These are phyloP conservation scores for Talaromyces piceae DNA, from an alignment of 2,329 filamentous ascomycete genomes.

Conservation along the genomic window DNA sequence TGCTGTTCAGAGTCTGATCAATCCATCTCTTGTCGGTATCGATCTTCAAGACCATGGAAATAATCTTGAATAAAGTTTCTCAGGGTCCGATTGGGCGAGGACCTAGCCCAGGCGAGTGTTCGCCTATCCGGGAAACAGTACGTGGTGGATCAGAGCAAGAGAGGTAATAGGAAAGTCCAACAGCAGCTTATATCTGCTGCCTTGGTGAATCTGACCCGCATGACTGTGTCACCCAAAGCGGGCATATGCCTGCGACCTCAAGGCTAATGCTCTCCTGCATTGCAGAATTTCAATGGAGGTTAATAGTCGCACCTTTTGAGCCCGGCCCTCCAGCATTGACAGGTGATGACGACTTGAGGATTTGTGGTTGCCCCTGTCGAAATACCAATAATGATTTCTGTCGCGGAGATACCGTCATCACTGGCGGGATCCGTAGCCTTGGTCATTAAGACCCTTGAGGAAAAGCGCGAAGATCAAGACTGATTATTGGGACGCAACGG, in stretches of 20 bases:
- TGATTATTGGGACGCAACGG: conserved; percentile 6
- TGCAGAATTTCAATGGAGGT: conserved; percentile 2
- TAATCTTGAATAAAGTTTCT: neutral
- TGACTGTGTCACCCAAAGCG: conserved; percentile 7
- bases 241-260: neutral
- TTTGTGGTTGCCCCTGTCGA: neutral
- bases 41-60: neutral
- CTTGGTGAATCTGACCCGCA: conserved; percentile 2
- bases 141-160: neutral
- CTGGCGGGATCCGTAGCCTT: neutral
- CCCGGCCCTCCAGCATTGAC: neutral
- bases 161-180: conserved; percentile 7
- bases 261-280: conserved; percentile 9
- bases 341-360: neutral
- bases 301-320: conserved; percentile 4
- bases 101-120: neutral
- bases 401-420: neutral
- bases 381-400: conserved; percentile 2
- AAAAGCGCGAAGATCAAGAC: conserved; percentile 3
- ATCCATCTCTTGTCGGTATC: neutral
- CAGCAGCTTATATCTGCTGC: neutral
- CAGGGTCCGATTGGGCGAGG: conserved; percentile 5
- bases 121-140: conserved; percentile 2
- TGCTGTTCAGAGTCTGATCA: neutral
- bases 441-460: neutral